These are phyloP conservation scores for Monilinia fructigena DNA, from an alignment of 2,329 filamentous ascomycete genomes.

Conservation along the genomic window DNA sequence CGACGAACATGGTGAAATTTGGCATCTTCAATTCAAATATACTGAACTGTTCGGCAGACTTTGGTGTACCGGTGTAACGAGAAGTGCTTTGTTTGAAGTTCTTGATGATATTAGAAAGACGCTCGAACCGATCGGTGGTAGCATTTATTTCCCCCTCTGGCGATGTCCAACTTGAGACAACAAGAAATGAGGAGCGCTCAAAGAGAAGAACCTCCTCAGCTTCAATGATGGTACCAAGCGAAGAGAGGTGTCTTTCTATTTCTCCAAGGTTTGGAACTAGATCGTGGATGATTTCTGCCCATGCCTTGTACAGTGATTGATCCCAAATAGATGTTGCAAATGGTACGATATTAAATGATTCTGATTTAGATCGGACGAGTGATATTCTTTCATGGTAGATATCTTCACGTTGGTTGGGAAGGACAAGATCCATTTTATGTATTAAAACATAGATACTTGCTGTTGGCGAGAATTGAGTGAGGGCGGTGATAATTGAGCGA, in stretches of 20 bases:
- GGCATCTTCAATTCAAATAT: constrained; percentile 78
- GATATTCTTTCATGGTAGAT: constrained; percentile 83
- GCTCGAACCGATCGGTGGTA: constrained; percentile 88
- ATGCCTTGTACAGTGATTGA: constrained; percentile 95
- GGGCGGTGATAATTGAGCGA: constrained; percentile 81
- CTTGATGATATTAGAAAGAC: constrained; percentile 96
- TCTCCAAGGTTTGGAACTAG: constrained; percentile 89
- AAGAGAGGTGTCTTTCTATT: constrained; percentile 82
- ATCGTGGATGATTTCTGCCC: constrained; percentile 97
- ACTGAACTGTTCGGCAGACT: constrained; percentile 76
- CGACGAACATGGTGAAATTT: constrained; percentile 89
- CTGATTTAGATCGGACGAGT: constrained; percentile 74
- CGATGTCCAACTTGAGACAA: constrained; percentile 88
- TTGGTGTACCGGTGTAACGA: constrained; percentile 76
- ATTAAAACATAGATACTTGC: constrained; percentile 93
- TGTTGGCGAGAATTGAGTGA: constrained; percentile 76
- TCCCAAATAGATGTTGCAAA: constrained; percentile 99
- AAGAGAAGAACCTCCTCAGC: constrained; percentile 94
- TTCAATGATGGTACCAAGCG: constrained; percentile 81
- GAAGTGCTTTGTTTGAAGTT: constrained; percentile 88
- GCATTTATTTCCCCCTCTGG: constrained; percentile 75
- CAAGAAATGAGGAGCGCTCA: constrained; percentile 92
- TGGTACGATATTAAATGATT: constrained; percentile 72
- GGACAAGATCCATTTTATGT: constrained; percentile 98
- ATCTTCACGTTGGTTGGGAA: constrained; percentile 71